Percentiles rank a stretch among this genome's conserved stretches.
Conservation (phyloP, 1,284 basidiomycete genomes). For the Ustilago crameri region DNA sequence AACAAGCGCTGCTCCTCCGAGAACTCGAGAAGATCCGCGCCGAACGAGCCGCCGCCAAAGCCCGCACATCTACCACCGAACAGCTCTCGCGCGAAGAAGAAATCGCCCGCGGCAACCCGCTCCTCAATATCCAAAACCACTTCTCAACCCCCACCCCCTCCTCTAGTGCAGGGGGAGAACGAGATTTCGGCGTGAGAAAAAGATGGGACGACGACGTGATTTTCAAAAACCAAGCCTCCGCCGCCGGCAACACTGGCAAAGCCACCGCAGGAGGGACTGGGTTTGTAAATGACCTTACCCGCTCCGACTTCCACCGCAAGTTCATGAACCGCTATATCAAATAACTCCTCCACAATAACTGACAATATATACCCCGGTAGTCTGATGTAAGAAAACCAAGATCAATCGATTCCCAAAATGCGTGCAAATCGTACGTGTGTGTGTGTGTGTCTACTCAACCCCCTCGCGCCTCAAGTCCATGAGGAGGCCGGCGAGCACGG, state of each 20-base stretch:
- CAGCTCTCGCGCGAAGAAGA: slow-evolving; percentile 51
- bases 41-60: not conserved
- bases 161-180: not conserved
- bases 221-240: slow-evolving; percentile 65
- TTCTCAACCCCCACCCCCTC: slow-evolving; percentile 15
- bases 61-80: slow-evolving; percentile 10
- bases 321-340: slow-evolving; percentile 64
- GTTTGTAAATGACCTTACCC: slow-evolving; percentile 65
- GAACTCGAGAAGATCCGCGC: slow-evolving; percentile 10
- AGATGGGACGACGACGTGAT: slow-evolving; percentile 68
- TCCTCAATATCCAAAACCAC: slow-evolving; percentile 61
- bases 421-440: too few species aligned
- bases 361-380: too few species aligned
- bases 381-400: too few species aligned
- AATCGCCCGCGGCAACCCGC: slow-evolving; percentile 64
- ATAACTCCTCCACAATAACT: slow-evolving; percentile 16
- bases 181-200: slow-evolving; percentile 47
- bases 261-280: not conserved
- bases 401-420: too few species aligned
- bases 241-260: slow-evolving; percentile 1
- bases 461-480: slow-evolving; percentile 45
- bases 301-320: slow-evolving; percentile 65
- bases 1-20: slow-evolving; percentile 5
- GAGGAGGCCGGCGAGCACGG: slow-evolving; percentile 57
- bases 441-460: too few species aligned